Percentiles rank a stretch among this genome's conserved stretches.
Conservation (phyloP, 2,329 filamentous ascomycete species). For the Metarhizium robertsii region DNA sequence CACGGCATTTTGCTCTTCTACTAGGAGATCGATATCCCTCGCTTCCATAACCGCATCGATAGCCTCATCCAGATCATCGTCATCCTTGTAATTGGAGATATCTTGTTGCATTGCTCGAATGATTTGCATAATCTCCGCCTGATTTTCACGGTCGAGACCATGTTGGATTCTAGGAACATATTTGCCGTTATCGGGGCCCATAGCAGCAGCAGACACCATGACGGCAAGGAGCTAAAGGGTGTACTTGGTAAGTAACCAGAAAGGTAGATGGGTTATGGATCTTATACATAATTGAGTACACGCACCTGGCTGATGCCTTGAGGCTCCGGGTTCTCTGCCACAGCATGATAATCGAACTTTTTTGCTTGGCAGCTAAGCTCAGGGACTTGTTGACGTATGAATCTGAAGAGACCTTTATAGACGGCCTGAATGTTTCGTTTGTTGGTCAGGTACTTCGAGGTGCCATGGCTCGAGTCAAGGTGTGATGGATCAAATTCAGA, state of each 20-base stretch:
- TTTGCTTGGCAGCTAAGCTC: conserved; percentile 43
- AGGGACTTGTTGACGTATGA: conserved; percentile 43
- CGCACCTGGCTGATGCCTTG: conserved; percentile 44
- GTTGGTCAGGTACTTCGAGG: conserved; percentile 35
- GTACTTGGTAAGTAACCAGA: neutral
- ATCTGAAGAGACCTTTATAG: conserved; percentile 44
- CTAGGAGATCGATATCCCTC: conserved; percentile 45
- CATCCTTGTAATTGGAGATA: conserved; percentile 23
- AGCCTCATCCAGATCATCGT: conserved; percentile 29
- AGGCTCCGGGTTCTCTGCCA: conserved; percentile 46
- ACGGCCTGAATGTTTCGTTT: conserved; percentile 45
- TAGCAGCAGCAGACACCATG: conserved; percentile 50
- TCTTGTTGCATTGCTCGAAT: conserved; percentile 32
- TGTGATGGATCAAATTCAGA: conserved; percentile 44
- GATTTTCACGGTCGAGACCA: conserved; percentile 30
- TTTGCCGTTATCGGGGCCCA: conserved; percentile 44
- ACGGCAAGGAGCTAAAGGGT: conserved; percentile 49
- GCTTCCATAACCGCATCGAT: conserved; percentile 31
- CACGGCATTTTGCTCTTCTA: conserved; percentile 45
- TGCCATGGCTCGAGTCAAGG: conserved; percentile 37
- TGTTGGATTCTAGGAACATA: conserved; percentile 40
- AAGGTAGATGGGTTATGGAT: conserved; percentile 13
- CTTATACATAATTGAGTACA: neutral
- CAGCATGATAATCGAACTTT: conserved; percentile 45
- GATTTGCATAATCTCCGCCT: conserved; percentile 36